phyloP scores from a whole-genome alignment of 805 yeast species.

The Starmerella floricola region DNA sequence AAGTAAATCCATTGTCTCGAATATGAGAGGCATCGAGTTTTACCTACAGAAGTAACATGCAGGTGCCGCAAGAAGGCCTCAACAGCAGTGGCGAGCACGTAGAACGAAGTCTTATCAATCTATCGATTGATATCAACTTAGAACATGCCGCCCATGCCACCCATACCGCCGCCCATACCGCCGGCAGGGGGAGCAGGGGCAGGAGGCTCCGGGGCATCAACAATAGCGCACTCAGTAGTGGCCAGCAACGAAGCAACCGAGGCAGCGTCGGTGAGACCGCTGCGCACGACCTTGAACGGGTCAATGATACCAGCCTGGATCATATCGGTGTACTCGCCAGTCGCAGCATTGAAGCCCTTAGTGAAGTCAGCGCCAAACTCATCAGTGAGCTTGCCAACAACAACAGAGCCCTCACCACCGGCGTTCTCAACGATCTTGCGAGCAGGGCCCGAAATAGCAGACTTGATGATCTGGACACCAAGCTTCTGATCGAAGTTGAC shows the following conservation, averaged over 20 bases:
- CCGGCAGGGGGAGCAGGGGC: constrained; percentile 47
- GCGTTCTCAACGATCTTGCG: constrained; percentile 92
- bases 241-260: constrained; percentile 97
- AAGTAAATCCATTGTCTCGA: too few relatives aligned
- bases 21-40: too few relatives aligned
- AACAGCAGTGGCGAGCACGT: too few relatives aligned
- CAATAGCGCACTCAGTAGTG: constrained; percentile 96
- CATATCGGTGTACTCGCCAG: constrained; percentile 92
- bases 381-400: constrained; percentile 71
- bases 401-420: constrained; percentile 94
- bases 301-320: constrained; percentile 94
- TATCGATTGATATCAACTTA: neutral
- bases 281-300: constrained; percentile 95
- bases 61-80: too few relatives aligned
- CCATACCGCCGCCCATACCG: constrained; percentile 44
- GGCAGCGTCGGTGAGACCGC: constrained; percentile 89
- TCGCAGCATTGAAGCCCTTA: constrained; percentile 82
- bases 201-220: constrained; percentile 76
- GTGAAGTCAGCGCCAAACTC: constrained; percentile 59
- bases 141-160: constrained; percentile 30
- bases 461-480: constrained; percentile 85
- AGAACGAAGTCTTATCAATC: neutral
- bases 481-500: constrained; percentile 91
- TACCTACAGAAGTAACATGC: too few relatives aligned
- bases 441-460: constrained; percentile 92